Base-by-base conservation (phyloP, 345 rosid genomes). In the Salix dunnii region DNA sequence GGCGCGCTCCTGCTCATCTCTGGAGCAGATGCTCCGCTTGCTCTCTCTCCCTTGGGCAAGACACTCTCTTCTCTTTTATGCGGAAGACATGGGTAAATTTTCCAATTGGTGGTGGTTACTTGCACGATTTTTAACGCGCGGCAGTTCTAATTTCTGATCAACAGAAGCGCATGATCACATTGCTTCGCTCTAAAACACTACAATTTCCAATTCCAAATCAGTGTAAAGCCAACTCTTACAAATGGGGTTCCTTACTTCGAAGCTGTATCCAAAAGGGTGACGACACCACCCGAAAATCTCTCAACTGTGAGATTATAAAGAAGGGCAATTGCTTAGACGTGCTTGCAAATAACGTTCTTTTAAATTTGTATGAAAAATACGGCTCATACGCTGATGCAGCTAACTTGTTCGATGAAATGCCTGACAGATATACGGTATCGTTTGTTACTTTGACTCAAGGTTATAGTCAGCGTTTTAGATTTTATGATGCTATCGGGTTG, bases 311-410 rank as follows among this genome's bases (percentile, higher is more conserved):
- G 18, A 72, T 88, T 27, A 5, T 89, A 9, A 93, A 93, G 86
- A 83, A 74, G 77, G 98, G 98, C 2, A 83, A 79, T 81, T 89
- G 88, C 88, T 78, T 92, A 62, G 99, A 93, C 81, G 85, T 93
- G 68, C 91, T 88, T 58, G 89, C 92, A 2, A 27, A 82, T 30
- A 93, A 92, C 79, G 84, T 91, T 82, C 88, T 96, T 35, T 81
- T 91, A 3, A 79, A 91, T 21, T 76, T 88, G 0, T 93, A 90
- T 31, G 91, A 80, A 0, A 89, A 87, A 78, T 42, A 82, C 5
- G 84, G 74, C 30, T 67, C 74, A 33, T 46, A 82, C 18, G 2
- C 16, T 14, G 88, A 88, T 70, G 98, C 95, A 8, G 36, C 74
- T 51, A 83, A 74, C 7, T 64, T 92, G 89, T 93, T 92, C 87